Base-by-base conservation (phyloP, 768 basidiomycete genomes). In the Leccinum incarnatum region DNA sequence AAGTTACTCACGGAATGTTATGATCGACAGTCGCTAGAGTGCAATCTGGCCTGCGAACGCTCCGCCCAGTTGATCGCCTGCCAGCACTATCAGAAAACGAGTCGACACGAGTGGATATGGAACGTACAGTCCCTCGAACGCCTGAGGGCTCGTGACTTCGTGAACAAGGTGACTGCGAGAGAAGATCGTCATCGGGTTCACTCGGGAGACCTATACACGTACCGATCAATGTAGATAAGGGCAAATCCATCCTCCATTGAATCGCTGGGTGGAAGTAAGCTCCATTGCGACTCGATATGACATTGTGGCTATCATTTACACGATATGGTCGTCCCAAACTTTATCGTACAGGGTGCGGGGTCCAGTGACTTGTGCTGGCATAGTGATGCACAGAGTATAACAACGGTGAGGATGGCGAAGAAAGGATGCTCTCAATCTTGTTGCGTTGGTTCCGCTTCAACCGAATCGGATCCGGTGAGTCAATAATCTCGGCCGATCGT, bases 321-420 rank as follows among this genome's bases (percentile, higher is more conserved):
- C 89, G 69, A 96, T 84, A 77, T 98, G 96, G 72, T 98, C 94
- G 65, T 97, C 93, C 87, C 92, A 97, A 63, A 98, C 93, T 78
- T 98, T 98, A 77, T 98, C 96, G 76, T 98, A 97, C 30, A 98
- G 80, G 36, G 96, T 98, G 61, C 93, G 87, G 11, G 93, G 93
- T 19, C 79, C 75, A 55, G 77, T 64, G n/a, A 80, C 73, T 17
- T 83, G 74, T 32, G 76, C 79, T 47, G 86, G 83, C 86, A 87
- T 87, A 32, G 17, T 53, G 42, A 17, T 63, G 29, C 8, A 30
- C 32, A 12, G 12, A 34, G 32, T 34, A 14, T 14, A 34, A 34
- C 32, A 34, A 34, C 32, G 32, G 12, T 34, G 14, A 14, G 12
- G 32, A 34, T 34, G 12, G 32, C 32, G 32, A 34, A 34, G 32